Conservation (phyloP, 1,139 yeast genomes). For the Candida tunisiensis region DNA sequence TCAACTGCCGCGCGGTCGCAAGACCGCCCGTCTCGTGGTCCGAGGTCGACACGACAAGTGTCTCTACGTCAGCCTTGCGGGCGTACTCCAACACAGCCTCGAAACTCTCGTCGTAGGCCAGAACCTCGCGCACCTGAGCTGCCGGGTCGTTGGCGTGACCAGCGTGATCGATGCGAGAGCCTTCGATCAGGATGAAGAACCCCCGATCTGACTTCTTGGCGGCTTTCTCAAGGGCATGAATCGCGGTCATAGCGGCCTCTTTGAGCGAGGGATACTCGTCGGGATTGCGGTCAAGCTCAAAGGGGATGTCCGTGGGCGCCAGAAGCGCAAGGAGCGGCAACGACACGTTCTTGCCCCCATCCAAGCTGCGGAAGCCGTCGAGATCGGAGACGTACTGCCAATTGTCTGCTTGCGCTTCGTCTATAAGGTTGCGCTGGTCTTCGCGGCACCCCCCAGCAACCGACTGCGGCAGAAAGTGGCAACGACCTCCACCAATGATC, state of each 20-base stretch:
- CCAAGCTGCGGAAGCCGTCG: slow-evolving; percentile 33
- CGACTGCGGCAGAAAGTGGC: slow-evolving; percentile 38
- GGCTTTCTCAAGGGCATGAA: slow-evolving; percentile 45
- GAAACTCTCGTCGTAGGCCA: slow-evolving; percentile 66
- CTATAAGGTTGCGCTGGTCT: slow-evolving; percentile 46
- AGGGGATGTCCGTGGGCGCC: slow-evolving; percentile 63
- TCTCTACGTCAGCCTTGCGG: slow-evolving; percentile 45
- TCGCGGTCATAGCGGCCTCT: slow-evolving; percentile 56
- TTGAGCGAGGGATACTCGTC: slow-evolving; percentile 50
- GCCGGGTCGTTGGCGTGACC: slow-evolving; percentile 85
- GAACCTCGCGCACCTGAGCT: slow-evolving; percentile 65
- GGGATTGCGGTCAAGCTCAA: slow-evolving; percentile 54
- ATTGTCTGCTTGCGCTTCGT: slow-evolving; percentile 38
- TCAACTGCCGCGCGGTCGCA: slow-evolving; percentile 56
- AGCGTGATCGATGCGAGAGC: slow-evolving; percentile 83
- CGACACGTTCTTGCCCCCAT: slow-evolving; percentile 40
- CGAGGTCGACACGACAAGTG: slow-evolving; percentile 59
- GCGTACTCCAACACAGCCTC: slow-evolving; percentile 52
- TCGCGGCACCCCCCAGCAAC: slow-evolving; percentile 41
- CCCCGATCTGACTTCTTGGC: slow-evolving; percentile 57
- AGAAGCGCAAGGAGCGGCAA: slow-evolving; percentile 60
- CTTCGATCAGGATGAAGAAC: slow-evolving; percentile 68
- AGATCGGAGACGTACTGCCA: slow-evolving; percentile 54
- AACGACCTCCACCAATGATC: slow-evolving; percentile 79
- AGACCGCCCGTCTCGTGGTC: slow-evolving; percentile 92